Evolutionary conservation across 345 rosid species (phyloP), one percentile per base, ranked within the genome.

Genomic region (Boechera divaricarpa): DNA sequence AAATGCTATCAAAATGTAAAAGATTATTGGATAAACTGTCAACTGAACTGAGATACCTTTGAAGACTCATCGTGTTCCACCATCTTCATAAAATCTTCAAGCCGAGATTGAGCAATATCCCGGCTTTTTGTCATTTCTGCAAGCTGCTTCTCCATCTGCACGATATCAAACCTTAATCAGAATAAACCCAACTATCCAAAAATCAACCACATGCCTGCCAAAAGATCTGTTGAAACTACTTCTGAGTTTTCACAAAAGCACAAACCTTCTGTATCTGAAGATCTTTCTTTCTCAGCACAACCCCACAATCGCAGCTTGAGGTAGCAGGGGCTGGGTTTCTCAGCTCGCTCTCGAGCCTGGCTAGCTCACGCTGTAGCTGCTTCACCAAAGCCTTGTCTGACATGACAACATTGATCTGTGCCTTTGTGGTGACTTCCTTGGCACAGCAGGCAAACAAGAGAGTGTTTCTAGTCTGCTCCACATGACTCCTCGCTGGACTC

Each of bases 361-460:
- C 98, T 81, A 95, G 68, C 78, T 95, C 99, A 65, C 72, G 89
- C 74, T 92, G 98, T 80, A 95, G 84, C 65, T 92, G 99, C 85
- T 95, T 92, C 73, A 95, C 99, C 83, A 95, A 80, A 32, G 97
- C 97, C 88, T 92, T 95, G 80, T 95, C 98, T 70, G 99, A 95
- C 99, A 95, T 90, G 79, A 95, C 98, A 45, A 95, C 92, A 77
- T 95, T 95, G 76, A 95, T 92, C 77, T 95, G 99, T 72, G 98
- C 98, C 77, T 91, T 95, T 11, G 98, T 95, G 57, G 90, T 88
- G 56, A 95, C 97, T 86, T 95, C 99, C 77, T 92, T 95, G 36
- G 99, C 99, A 79, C 97, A 91, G 63, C 98, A 89, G 65, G 99
- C 98, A 84, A 95, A 95, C 82, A 95, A 72, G 62, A 95, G 94